These are phyloP conservation scores for Hymenoscyphus scutula DNA, from an alignment of 2,329 filamentous ascomycete genomes.

Conservation along the genomic window DNA sequence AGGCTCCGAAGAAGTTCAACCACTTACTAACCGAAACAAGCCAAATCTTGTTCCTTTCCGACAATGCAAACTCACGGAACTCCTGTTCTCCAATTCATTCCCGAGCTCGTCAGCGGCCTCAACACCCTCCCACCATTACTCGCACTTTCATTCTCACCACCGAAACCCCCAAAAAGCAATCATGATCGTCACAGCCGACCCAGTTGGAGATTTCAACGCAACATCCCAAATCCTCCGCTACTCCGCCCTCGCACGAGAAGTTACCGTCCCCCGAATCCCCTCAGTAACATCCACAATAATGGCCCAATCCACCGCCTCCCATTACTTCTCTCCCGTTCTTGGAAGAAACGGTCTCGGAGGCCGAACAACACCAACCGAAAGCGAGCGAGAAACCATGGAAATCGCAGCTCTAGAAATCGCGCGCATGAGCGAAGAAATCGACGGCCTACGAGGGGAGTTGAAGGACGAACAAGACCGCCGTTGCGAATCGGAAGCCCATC, in stretches of 20 bases:
- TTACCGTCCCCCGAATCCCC: slow-evolving; percentile 85
- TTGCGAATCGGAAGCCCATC: slow-evolving; percentile 68
- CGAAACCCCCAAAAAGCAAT: slow-evolving; percentile 80
- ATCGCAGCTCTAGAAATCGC: slow-evolving; percentile 77
- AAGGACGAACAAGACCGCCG: slow-evolving; percentile 69
- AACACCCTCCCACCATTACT: slow-evolving; percentile 32
- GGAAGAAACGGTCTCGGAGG: slow-evolving; percentile 8
- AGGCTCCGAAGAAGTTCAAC: not conserved
- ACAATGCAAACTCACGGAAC: slow-evolving; percentile 81
- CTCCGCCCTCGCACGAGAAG: slow-evolving; percentile 86
- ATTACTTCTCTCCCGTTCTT: slow-evolving; percentile 25
- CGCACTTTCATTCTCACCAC: slow-evolving; percentile 34
- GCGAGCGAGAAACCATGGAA: slow-evolving; percentile 72
- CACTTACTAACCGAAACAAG: slow-evolving; percentile 41
- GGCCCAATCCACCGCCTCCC: slow-evolving; percentile 25
- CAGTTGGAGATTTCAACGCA: slow-evolving; percentile 90
- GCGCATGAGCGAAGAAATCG: slow-evolving; percentile 74
- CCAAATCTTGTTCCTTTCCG: slow-evolving; percentile 74
- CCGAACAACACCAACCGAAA: slow-evolving; percentile 37
- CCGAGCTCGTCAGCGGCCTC: slow-evolving; percentile 37
- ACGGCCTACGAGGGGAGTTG: slow-evolving; percentile 67
- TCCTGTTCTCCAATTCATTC: slow-evolving; percentile 86
- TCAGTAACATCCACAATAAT: slow-evolving; percentile 72
- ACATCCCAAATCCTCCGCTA: slow-evolving; percentile 96
- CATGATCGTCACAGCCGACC: slow-evolving; percentile 96